phyloP scores from a whole-genome alignment of 495 filamentous ascomycete species.

The Jackrogersella minutella region DNA sequence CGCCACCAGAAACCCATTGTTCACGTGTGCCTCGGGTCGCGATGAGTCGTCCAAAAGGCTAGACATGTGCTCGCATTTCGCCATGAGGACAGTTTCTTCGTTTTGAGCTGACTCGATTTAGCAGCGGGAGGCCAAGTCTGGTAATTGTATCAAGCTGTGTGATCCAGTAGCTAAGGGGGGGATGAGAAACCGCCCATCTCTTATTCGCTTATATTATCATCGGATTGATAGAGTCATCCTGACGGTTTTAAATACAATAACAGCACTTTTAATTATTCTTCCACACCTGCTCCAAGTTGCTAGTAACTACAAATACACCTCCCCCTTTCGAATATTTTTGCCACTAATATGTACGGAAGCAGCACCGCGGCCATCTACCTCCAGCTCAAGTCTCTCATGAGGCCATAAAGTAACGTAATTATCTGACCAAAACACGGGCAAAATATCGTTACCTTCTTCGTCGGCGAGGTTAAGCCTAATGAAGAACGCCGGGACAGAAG shows the following conservation, averaged over 20 bases:
- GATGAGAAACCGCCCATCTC: too few species aligned
- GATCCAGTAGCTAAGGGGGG: too few species aligned
- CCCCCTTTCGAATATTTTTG: conserved; percentile 36
- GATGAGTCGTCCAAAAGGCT: conserved; percentile 32
- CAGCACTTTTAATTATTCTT: background rate
- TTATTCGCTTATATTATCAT: background rate
- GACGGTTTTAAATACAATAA: background rate
- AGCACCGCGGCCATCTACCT: conserved; percentile 33
- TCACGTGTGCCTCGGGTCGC: conserved; percentile 43
- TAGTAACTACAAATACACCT: conserved; percentile 8
- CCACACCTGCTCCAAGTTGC: background rate
- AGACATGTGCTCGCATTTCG: conserved; percentile 40
- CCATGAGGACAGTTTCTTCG: conserved; percentile 34
- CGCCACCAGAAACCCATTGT: conserved; percentile 39
- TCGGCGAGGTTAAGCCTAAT: conserved; percentile 59
- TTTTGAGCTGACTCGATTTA: background rate
- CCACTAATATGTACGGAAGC: conserved; percentile 41
- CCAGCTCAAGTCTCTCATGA: conserved; percentile 56
- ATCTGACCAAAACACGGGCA: conserved; percentile 65
- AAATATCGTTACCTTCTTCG: conserved; percentile 50
- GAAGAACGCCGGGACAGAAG: conserved; percentile 64
- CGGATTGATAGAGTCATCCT: background rate
- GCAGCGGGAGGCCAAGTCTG: too few species aligned
- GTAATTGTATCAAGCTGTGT: too few species aligned
- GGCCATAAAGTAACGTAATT: conserved; percentile 72